Percentiles rank a stretch among this genome's conserved stretches.
Conservation (phyloP, 495 filamentous ascomycete species). For the Xylaria castorea region DNA sequence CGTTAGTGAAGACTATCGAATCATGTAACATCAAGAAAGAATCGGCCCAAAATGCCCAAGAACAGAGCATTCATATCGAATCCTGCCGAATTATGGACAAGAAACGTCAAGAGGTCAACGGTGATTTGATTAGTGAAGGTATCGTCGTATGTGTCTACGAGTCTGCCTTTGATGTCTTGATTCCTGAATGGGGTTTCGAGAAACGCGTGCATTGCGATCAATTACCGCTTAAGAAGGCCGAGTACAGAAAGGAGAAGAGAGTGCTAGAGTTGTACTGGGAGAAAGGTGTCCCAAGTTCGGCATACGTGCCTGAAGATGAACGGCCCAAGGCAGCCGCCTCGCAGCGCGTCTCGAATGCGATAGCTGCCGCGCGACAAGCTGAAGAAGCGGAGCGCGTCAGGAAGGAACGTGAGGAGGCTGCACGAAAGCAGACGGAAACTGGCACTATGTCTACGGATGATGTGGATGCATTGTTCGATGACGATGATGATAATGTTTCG, state of each 20-base stretch:
- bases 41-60: slow-evolving; percentile 94
- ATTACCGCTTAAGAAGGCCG: slow-evolving; percentile 96
- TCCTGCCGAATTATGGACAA: slow-evolving; percentile 94
- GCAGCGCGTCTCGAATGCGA: slow-evolving; percentile 72
- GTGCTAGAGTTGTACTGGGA: slow-evolving; percentile 98
- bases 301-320: slow-evolving; percentile 96
- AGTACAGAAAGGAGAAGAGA: slow-evolving; percentile 93
- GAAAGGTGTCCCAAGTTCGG: slow-evolving; percentile 96
- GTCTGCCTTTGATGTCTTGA: slow-evolving; percentile 97
- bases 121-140: slow-evolving; percentile 94
- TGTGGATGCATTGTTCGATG: slow-evolving; percentile 91
- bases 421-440: slow-evolving; percentile 90
- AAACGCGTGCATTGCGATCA: slow-evolving; percentile 99
- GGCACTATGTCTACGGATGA: slow-evolving; percentile 89
- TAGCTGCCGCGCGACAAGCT: slow-evolving; percentile 76
- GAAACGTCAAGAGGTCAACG: slow-evolving; percentile 79
- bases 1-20: slow-evolving; percentile 89
- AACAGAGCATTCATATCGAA: slow-evolving; percentile 98
- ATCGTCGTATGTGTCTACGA: slow-evolving; percentile 98
- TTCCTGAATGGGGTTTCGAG: slow-evolving; percentile 98
- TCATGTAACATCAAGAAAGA: slow-evolving; percentile 99
- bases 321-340: slow-evolving; percentile 78
- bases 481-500: slow-evolving; percentile 87
- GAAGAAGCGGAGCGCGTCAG: slow-evolving; percentile 79
- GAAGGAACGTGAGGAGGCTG: slow-evolving; percentile 83